Evolutionary conservation across 2,329 filamentous ascomycete genomes (phyloP).

Genomic region (Monilinia polystroma): DNA sequence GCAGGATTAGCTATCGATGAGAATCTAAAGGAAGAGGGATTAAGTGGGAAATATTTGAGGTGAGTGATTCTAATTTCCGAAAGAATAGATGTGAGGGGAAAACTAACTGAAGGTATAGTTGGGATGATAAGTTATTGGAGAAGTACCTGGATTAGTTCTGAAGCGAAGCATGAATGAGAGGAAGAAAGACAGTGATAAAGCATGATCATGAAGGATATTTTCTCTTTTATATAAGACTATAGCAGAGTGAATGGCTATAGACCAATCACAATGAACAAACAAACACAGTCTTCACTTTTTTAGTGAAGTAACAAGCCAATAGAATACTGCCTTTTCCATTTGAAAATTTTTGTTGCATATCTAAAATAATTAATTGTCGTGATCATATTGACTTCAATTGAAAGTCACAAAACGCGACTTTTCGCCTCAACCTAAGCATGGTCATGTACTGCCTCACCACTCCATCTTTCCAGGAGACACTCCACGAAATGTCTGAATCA

Average conservation of each 20-base stretch:
- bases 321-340: not conserved
- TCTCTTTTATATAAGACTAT: constrained; percentile 25
- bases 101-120: constrained; percentile 45
- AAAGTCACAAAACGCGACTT: not conserved
- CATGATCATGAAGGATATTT: not conserved
- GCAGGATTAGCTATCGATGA: constrained; percentile 72
- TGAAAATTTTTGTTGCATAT: constrained; percentile 13
- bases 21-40: constrained; percentile 56
- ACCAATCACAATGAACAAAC: constrained; percentile 6
- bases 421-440: not conserved
- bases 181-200: not conserved
- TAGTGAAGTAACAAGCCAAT: constrained; percentile 9
- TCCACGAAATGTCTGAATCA: constrained; percentile 5
- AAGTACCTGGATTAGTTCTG: constrained; percentile 48
- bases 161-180: not conserved
- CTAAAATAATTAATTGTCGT: constrained; percentile 14
- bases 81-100: not conserved
- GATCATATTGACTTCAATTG: not conserved
- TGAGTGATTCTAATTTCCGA: constrained; percentile 44
- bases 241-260: not conserved
- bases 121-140: constrained; percentile 53
- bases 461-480: constrained; percentile 14
- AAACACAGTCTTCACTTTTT: constrained; percentile 6
- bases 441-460: not conserved
- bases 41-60: constrained; percentile 76